phyloP scores from a whole-genome alignment of 257 asterid species.

The Nicotiana attenuata region DNA sequence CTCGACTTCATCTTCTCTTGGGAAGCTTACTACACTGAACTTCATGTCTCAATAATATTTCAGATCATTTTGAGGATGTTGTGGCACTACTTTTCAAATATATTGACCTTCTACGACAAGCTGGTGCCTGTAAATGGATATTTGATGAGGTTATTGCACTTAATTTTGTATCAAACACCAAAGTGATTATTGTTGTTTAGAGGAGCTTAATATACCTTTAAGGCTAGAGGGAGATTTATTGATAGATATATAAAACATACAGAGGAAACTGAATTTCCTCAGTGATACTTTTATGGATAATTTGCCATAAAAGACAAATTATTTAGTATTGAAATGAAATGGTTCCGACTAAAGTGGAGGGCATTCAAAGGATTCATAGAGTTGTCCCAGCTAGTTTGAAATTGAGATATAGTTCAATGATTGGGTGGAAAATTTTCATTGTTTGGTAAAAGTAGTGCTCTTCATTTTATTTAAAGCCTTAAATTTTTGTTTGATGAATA shows the following conservation, averaged over 20 bases:
- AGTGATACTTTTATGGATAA: background rate
- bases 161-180: background rate
- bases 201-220: background rate
- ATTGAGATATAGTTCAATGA: background rate
- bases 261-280: background rate
- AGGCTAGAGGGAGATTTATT: background rate
- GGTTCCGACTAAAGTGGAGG: background rate
- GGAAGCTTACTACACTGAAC: background rate
- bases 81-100: slow-evolving; percentile 78
- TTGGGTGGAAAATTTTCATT: background rate
- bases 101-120: slow-evolving; percentile 67
- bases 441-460: background rate
- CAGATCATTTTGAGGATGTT: slow-evolving; percentile 90
- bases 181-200: background rate
- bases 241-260: background rate
- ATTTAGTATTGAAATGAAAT: background rate
- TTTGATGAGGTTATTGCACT: slow-evolving; percentile 70
- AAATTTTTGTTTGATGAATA: background rate
- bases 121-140: slow-evolving; percentile 83
- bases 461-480: background rate
- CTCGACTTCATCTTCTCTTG: background rate
- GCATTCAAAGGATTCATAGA: background rate
- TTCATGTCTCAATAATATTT: slow-evolving; percentile 18
- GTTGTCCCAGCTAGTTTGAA: background rate
- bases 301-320: background rate